Base-by-base conservation (phyloP, 805 yeast species). In the Ogataea pilisensis region DNA sequence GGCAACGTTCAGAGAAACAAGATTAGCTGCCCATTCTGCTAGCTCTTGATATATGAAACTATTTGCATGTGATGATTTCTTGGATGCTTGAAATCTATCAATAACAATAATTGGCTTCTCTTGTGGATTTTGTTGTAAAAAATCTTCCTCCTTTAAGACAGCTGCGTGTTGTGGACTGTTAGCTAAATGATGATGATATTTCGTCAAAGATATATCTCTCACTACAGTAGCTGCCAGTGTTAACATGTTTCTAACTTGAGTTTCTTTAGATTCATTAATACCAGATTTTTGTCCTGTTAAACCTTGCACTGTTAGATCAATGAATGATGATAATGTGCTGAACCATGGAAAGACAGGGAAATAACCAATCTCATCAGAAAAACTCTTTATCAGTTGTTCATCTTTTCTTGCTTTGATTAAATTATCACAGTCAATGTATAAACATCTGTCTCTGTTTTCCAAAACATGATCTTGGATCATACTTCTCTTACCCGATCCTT, bases 311-410 rank as follows among this genome's bases (percentile, higher is more conserved):
- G 82, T 87, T 53, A 93, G 70, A 64, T 93, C 99, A 35, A 87
- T 66, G 44, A 89, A 80, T 43, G 80, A 77, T 0, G 95, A 78
- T 11, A 90, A 66, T 2, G 84, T 76, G 59, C 87, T 87, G 45
- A 90, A 66, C 96, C 97, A 91, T 18, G 96, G 85, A 60, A 93
- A 93, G 5, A 87, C 82, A 1, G 99, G 99, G 68, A 77, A 87
- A 61, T 93, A 93, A 0, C 99, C 99, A 20, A 89, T 55, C 58
- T 86, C 87, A 20, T 65, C 66, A 0, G 98, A 88, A 16, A 87
- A 75, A 38, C 74, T 73, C 41, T 75, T 73, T 34, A 93, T 66
- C 48, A 87, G 78, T 25, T 72, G 72, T 3, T 82, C 70, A 48
- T 89, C 96, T 26, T 81, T 78, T 51, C 96, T 69, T 3, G 93